Conservation (phyloP, 805 yeast species). For the Yarrowia sp. region DNA sequence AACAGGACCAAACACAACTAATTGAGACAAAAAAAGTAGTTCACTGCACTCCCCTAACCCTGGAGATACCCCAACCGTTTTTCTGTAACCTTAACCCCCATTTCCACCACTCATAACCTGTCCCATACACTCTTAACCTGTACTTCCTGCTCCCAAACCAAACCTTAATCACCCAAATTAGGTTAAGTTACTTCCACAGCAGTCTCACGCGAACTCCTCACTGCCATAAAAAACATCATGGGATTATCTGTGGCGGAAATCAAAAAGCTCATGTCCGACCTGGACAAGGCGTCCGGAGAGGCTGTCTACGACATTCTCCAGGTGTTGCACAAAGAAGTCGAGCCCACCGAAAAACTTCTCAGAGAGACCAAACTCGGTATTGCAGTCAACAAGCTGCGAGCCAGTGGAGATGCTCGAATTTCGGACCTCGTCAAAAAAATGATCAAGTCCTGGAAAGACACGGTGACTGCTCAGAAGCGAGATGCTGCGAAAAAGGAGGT, state of each 20-base stretch:
- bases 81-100: too few species aligned
- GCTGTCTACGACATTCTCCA: constrained; percentile 65
- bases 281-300: constrained; percentile 68
- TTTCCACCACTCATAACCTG: too few species aligned
- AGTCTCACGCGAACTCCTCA: constrained; percentile 11
- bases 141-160: too few species aligned
- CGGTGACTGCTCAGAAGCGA: constrained; percentile 52
- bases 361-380: constrained; percentile 97
- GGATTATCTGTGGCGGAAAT: constrained; percentile 57
- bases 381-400: constrained; percentile 83
- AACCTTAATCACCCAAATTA: too few species aligned
- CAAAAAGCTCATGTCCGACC: constrained; percentile 60
- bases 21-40: too few species aligned
- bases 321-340: constrained; percentile 64
- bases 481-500: constrained; percentile 28
- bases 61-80: too few species aligned
- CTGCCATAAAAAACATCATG: background rate
- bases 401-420: constrained; percentile 61
- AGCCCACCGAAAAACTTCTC: constrained; percentile 79
- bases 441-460: constrained; percentile 87
- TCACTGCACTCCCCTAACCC: too few species aligned
- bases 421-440: constrained; percentile 72
- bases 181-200: too few species aligned
- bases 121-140: too few species aligned
- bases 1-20: too few species aligned